Evolutionary conservation across 306 rosid genomes (phyloP).

Genomic region (Lathyrus tuberosus): DNA sequence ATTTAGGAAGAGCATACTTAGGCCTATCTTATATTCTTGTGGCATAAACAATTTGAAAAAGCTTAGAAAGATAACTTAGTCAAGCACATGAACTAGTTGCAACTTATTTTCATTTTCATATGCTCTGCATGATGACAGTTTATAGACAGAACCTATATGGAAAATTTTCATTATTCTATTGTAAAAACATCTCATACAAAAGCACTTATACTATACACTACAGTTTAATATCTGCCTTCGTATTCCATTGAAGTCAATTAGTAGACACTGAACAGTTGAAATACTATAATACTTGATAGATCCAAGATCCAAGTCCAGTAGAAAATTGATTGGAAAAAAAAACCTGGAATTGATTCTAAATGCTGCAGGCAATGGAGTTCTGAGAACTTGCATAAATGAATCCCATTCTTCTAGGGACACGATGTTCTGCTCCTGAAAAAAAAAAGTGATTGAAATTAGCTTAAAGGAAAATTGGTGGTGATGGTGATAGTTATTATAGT

Average conservation of each 20-base stretch:
- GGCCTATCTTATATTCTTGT: neutral
- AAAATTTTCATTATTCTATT: neutral
- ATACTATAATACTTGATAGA: neutral
- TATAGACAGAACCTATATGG: neutral
- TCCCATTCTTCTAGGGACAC: conserved; percentile 72
- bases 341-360: conserved; percentile 86
- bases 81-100: neutral
- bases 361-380: conserved; percentile 79
- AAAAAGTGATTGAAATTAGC: neutral
- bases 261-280: neutral
- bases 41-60: neutral
- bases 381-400: conserved; percentile 62
- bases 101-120: neutral
- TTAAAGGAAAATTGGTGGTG: neutral
- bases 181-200: neutral
- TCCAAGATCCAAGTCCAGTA: neutral
- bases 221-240: too few species aligned
- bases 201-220: neutral
- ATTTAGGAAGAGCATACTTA: neutral
- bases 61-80: neutral
- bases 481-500: too few species aligned
- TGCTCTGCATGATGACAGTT: neutral
- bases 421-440: conserved; percentile 62
- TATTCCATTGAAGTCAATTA: too few species aligned
- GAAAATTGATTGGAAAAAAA: too few species aligned